Evolutionary conservation across 1,139 yeast species (phyloP).

Genomic region (Eremothecium coryli): DNA sequence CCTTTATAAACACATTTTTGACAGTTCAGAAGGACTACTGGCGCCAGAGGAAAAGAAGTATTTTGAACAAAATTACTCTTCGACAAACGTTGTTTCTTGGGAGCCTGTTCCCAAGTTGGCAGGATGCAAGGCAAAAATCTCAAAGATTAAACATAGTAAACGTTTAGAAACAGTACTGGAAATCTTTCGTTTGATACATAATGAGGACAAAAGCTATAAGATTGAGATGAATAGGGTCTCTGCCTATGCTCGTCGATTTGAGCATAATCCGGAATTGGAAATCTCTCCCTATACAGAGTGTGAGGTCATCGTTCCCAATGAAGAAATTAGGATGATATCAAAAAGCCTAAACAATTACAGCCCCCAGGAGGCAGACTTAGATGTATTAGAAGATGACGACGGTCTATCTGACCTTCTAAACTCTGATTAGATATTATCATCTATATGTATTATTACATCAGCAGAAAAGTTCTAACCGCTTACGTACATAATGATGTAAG

Average conservation of each 20-base stretch:
- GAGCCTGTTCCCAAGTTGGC: conserved; percentile 19
- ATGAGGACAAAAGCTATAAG: conserved; percentile 12
- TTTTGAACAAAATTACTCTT: conserved; percentile 18
- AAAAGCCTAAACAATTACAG: too few relatives aligned
- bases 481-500: too few relatives aligned
- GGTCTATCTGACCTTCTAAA: conserved; percentile 10
- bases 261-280: neutral
- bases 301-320: conserved; percentile 3
- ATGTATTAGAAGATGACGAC: conserved; percentile 8
- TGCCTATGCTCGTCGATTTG: conserved; percentile 16
- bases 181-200: conserved; percentile 15
- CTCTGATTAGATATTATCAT: conserved; percentile 5
- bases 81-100: conserved; percentile 17
- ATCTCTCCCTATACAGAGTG: neutral
- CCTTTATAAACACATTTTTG: conserved; percentile 9
- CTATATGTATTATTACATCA: neutral
- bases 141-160: conserved; percentile 16
- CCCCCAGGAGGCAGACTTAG: too few relatives aligned
- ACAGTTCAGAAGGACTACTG: conserved; percentile 12
- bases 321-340: conserved; percentile 4
- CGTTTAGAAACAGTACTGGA: conserved; percentile 12
- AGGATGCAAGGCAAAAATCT: conserved; percentile 6
- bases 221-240: conserved; percentile 24
- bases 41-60: conserved; percentile 16
- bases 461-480: too few relatives aligned